A percentile compares a stretch with the other conserved stretches of the same genome.
Evolutionary conservation across 164 flowering plant species (phyloP).

Genomic region (Magnolia changhungtana): DNA sequence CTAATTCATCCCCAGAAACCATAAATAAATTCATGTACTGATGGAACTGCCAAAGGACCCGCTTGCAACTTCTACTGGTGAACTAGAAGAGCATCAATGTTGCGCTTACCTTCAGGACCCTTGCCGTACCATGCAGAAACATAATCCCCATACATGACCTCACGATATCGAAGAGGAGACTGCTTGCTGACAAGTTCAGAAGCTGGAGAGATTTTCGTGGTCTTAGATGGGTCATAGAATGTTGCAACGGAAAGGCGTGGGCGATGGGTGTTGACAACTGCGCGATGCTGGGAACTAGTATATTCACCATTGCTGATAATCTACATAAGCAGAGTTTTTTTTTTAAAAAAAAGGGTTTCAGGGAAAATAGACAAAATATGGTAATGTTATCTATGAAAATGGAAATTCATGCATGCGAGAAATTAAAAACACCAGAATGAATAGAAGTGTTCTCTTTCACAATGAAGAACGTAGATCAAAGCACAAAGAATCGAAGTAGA

Average conservation of each 20-base stretch:
- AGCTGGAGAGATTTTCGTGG: conserved; percentile 53
- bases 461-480: background rate
- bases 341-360: too few relatives aligned
- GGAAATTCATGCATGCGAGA: background rate
- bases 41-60: background rate
- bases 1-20: background rate
- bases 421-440: background rate
- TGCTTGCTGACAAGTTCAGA: conserved; percentile 39
- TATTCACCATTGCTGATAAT: conserved; percentile 78
- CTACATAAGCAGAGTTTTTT: conserved; percentile 28
- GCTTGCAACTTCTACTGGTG: background rate
- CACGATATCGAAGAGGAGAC: conserved; percentile 39
- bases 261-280: conserved; percentile 53
- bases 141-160: conserved; percentile 71
- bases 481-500: background rate
- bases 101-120: conserved; percentile 91
- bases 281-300: conserved; percentile 68
- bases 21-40: background rate
- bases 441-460: background rate
- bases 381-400: too few relatives aligned
- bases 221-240: conserved; percentile 87
- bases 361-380: too few relatives aligned
- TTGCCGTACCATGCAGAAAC: conserved; percentile 86
- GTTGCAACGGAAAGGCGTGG: conserved; percentile 84
- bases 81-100: conserved; percentile 67